Percentiles rank a stretch among this genome's conserved stretches.
Conservation (phyloP, 2,329 filamentous ascomycete species). For the Penicillium sp. region DNA sequence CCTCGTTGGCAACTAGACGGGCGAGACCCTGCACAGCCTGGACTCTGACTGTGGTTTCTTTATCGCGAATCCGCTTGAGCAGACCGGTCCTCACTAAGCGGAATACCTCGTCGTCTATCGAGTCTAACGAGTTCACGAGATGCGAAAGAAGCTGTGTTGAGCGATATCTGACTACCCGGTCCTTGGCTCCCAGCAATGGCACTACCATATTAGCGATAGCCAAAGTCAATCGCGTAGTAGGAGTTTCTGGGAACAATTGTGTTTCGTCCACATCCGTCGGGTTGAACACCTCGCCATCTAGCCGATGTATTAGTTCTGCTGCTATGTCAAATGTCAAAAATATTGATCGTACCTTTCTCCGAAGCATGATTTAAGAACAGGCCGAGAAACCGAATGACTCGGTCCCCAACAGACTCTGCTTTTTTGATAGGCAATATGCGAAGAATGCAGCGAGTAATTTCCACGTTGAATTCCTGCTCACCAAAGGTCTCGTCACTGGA, state of each 20-base stretch:
- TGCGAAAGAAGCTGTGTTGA: conserved; percentile 86
- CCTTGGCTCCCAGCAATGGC: conserved; percentile 76
- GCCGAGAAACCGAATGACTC: conserved; percentile 80
- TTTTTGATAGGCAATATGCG: conserved; percentile 86
- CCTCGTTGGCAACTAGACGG: conserved; percentile 71
- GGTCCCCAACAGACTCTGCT: conserved; percentile 81
- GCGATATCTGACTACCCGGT: conserved; percentile 87
- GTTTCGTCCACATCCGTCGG: conserved; percentile 64
- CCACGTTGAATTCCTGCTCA: conserved; percentile 80
- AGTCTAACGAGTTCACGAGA: conserved; percentile 86
- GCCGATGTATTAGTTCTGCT: conserved; percentile 28
- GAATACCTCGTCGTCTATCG: conserved; percentile 89
- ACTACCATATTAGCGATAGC: conserved; percentile 69
- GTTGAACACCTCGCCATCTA: conserved; percentile 63
- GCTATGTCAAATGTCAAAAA: background rate
- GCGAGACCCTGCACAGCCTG: conserved; percentile 91
- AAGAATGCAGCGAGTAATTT: conserved; percentile 78
- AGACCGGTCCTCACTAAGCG: conserved; percentile 74
- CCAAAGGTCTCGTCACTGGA: conserved; percentile 63
- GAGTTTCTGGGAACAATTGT: conserved; percentile 73
- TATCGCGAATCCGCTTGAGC: conserved; percentile 83
- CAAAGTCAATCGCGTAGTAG: conserved; percentile 72
- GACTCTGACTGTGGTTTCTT: conserved; percentile 85
- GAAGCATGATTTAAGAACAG: conserved; percentile 71
- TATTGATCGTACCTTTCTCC: conserved; percentile 49